phyloP scores from a whole-genome alignment of 768 basidiomycete species.

The Suillus plorans region DNA sequence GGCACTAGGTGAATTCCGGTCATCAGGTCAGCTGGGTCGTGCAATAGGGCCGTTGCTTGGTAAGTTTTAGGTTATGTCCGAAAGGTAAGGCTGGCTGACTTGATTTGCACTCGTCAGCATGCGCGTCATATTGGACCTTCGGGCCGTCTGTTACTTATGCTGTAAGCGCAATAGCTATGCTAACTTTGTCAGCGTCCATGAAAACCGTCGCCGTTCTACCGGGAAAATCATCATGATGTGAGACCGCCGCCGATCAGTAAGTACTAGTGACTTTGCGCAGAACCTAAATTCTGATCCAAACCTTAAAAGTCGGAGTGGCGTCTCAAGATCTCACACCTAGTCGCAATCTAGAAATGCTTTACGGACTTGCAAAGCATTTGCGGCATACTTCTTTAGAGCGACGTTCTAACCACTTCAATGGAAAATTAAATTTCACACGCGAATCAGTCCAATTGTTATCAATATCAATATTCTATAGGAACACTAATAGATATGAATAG shows the following conservation, averaged over 20 bases:
- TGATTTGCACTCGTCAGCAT: slow-evolving; percentile 48
- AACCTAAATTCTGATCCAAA: background rate
- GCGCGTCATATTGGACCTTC: slow-evolving; percentile 86
- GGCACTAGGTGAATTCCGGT: slow-evolving; percentile 84
- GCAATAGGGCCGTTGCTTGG: slow-evolving; percentile 92
- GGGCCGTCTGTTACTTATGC: slow-evolving; percentile 79
- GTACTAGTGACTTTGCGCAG: too few relatives aligned
- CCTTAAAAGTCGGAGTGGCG: background rate
- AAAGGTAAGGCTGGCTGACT: slow-evolving; percentile 10
- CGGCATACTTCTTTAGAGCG: too few relatives aligned
- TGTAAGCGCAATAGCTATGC: slow-evolving; percentile 64
- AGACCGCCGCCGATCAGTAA: background rate
- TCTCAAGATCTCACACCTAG: too few relatives aligned
- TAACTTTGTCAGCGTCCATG: slow-evolving; percentile 58
- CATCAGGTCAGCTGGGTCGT: slow-evolving; percentile 91
- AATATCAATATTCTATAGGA: background rate
- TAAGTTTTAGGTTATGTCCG: slow-evolving; percentile 31
- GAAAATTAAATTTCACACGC: background rate
- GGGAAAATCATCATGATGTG: slow-evolving; percentile 9
- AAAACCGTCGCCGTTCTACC: slow-evolving; percentile 36
- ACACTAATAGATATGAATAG: background rate
- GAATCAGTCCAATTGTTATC: background rate
- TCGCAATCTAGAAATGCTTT: too few relatives aligned
- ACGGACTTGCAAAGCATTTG: too few relatives aligned
- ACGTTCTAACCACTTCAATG: too few relatives aligned